phyloP scores from a whole-genome alignment of 106 monocot species.

The Dendrobium chrysotoxum region DNA sequence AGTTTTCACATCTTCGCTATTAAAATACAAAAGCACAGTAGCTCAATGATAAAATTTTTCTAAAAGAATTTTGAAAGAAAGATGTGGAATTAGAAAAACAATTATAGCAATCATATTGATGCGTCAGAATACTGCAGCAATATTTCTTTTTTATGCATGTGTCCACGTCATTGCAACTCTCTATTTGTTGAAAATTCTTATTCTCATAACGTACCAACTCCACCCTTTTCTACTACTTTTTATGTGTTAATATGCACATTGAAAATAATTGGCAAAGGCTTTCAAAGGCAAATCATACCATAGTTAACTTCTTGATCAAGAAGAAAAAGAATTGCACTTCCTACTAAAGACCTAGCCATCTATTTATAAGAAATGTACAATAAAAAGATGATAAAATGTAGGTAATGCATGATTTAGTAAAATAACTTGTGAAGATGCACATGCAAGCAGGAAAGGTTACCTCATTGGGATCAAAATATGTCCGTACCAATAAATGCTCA shows the following conservation, averaged over 20 bases:
- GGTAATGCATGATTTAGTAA: not conserved
- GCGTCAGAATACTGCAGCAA: not conserved
- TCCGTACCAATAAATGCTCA: constrained; percentile 86
- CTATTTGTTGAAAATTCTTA: not conserved
- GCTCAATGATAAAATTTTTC: not conserved
- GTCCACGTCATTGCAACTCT: not conserved
- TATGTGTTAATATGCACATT: too few relatives aligned
- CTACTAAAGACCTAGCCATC: not conserved
- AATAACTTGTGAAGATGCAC: not conserved
- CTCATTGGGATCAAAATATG: constrained; percentile 97
- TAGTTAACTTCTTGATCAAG: too few relatives aligned
- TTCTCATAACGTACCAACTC: too few relatives aligned
- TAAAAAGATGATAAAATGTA: not conserved
- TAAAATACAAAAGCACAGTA: too few relatives aligned
- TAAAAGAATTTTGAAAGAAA: not conserved
- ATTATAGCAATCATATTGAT: not conserved
- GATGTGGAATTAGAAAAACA: not conserved
- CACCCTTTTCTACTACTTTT: too few relatives aligned
- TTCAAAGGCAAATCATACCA: too few relatives aligned
- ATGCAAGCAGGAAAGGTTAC: constrained; percentile 20
- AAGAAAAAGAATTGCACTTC: too few relatives aligned
- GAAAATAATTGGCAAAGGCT: too few relatives aligned
- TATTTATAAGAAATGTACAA: not conserved
- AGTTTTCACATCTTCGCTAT: too few relatives aligned
- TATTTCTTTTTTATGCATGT: not conserved